A percentile compares a stretch with the other conserved stretches of the same genome.
phyloP scores from a whole-genome alignment of 345 rosid genomes.

The Jatropha curcas region DNA sequence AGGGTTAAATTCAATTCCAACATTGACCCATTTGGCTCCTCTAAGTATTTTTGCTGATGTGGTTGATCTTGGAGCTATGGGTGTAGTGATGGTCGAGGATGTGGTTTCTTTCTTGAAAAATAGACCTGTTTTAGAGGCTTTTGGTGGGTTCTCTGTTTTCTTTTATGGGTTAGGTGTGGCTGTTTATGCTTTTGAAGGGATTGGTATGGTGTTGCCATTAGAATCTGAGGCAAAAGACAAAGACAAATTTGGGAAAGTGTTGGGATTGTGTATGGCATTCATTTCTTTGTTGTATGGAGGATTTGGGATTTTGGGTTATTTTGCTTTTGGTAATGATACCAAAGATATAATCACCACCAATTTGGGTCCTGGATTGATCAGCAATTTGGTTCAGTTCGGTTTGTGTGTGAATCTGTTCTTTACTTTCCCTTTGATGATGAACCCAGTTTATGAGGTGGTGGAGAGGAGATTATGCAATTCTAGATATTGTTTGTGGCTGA shows the following conservation, averaged over 20 bases:
- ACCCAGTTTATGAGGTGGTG: constrained; percentile 68
- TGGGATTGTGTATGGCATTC: constrained; percentile 56
- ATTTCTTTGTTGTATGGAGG: constrained; percentile 53
- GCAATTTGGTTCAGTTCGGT: constrained; percentile 60
- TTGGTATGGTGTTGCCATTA: constrained; percentile 70
- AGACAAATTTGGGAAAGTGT: constrained; percentile 53
- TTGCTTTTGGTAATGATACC: constrained; percentile 72
- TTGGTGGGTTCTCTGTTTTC: constrained; percentile 62
- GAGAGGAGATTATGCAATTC: constrained; percentile 59
- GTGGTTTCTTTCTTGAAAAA: constrained; percentile 36
- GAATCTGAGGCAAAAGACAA: constrained; percentile 60
- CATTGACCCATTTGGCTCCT: constrained; percentile 87
- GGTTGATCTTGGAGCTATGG: constrained; percentile 80
- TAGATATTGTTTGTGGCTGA: constrained; percentile 57
- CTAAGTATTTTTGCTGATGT: constrained; percentile 90
- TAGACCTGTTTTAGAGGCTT: constrained; percentile 40
- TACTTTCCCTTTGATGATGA: constrained; percentile 79
- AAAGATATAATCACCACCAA: constrained; percentile 72
- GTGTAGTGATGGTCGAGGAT: constrained; percentile 70
- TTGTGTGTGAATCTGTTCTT: constrained; percentile 66
- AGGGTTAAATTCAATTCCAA: constrained; percentile 73
- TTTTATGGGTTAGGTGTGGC: constrained; percentile 72
- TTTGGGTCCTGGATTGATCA: constrained; percentile 56
- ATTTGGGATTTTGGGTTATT: constrained; percentile 67
- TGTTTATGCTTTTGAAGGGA: constrained; percentile 74